Conservation (phyloP, 192 early-diverging fungal species). For the Backusella tuberculispora region DNA sequence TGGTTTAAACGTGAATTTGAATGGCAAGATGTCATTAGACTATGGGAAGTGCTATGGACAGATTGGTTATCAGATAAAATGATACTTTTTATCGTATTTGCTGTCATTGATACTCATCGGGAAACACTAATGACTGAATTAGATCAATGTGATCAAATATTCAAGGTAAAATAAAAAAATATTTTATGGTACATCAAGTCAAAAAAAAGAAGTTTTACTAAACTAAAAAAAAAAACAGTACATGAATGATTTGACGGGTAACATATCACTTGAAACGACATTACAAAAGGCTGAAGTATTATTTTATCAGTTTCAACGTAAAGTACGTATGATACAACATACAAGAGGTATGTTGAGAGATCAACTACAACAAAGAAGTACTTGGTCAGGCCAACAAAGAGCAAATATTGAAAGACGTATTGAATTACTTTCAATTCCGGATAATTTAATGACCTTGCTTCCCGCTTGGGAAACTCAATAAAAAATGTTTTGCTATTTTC, state of each 20-base stretch:
- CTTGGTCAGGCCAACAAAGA: conserved; percentile 22
- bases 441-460: not conserved
- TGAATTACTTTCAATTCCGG: not conserved
- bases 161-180: conserved; percentile 61
- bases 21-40: conserved; percentile 76
- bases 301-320: conserved; percentile 59
- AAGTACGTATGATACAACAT: conserved; percentile 47
- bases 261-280: conserved; percentile 68
- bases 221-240: conserved; percentile 50
- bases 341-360: conserved; percentile 29
- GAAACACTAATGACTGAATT: conserved; percentile 73
- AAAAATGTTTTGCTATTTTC: not conserved
- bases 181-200: not conserved
- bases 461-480: not conserved
- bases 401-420: not conserved
- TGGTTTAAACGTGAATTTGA: conserved; percentile 97
- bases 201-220: not conserved
- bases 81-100: conserved; percentile 89
- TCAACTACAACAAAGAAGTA: conserved; percentile 18
- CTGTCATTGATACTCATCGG: conserved; percentile 85
- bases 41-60: conserved; percentile 87
- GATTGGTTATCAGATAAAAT: conserved; percentile 76
- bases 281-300: conserved; percentile 75
- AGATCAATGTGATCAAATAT: conserved; percentile 83
- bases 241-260: conserved; percentile 84